Base-by-base conservation (phyloP, 768 basidiomycete genomes). In the Gautieria morchelliformis region DNA sequence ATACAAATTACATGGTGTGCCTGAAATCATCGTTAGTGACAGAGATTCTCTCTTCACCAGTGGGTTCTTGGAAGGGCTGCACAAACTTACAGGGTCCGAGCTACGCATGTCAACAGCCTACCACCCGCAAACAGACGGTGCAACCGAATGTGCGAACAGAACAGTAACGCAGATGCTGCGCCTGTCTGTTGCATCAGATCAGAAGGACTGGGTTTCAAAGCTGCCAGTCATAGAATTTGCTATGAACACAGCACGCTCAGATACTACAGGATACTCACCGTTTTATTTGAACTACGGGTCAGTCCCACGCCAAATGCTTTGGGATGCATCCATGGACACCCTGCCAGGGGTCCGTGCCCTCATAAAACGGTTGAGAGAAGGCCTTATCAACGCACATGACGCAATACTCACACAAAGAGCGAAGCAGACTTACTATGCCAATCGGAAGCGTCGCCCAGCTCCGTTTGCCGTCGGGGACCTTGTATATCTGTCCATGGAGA, bases 101-200 rank as follows among this genome's bases (percentile, higher is more conserved):
- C 55, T 72, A 1, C 65, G 63, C 17, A 60, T 70, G 64, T 74
- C 72, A 0, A 70, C 70, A 0, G 53, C 71, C 0, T 74, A 65
- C 47, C 75, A 76, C 41, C 73, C 71, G 0, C 65, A 75, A 54
- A 71, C 69, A n/a, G n/a, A n/a, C n/a, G n/a, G n/a, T n/a, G n/a
- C n/a, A n/a, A n/a, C n/a, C n/a, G n/a, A n/a, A n/a, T 0, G 69
- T 60, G 67, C 66, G 0, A 73, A 73, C 49, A 68, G 69, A 37
- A 73, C 67, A 0, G 53, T 72, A 0, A 67, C 64, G 46, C 71
- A 72, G 40, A 44, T 48, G 12, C 45, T 65, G 1, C 58, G 58
- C 30, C 70, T 59, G 44, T 60, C 63, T 62, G 64, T 68, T 14
- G 57, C 64, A 9, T n/a, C 59, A 1, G 62, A 65, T 19, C 65